phyloP scores from a whole-genome alignment of 73 alveolate genomes.

The Breviolum minutum region DNA sequence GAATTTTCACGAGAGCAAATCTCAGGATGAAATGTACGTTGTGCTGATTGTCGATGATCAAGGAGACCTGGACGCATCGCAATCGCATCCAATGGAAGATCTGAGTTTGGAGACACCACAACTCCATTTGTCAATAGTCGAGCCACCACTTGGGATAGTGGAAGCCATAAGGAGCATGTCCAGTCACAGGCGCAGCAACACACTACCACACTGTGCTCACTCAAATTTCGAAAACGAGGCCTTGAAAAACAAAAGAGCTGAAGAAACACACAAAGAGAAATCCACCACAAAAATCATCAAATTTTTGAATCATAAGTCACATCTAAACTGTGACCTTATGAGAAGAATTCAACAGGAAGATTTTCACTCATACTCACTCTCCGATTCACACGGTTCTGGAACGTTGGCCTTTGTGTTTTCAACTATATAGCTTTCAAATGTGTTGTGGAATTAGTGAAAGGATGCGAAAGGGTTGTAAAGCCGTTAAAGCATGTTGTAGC shows the following conservation, averaged over 20 bases:
- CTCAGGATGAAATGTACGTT: too few species aligned
- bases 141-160: slow-evolving; percentile 52
- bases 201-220: slow-evolving; percentile 13
- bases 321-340: too few species aligned
- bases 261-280: neutral
- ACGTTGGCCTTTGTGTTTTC: neutral
- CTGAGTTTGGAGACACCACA: neutral
- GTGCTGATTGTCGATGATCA: too few species aligned
- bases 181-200: slow-evolving; percentile 9
- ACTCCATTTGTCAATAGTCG: slow-evolving; percentile 15
- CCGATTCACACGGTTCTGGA: too few species aligned
- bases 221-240: slow-evolving; percentile 18
- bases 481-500: too few species aligned
- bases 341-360: too few species aligned
- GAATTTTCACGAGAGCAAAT: neutral
- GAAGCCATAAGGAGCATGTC: slow-evolving; percentile 55
- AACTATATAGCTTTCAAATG: neutral
- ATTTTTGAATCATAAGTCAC: too few species aligned
- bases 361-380: too few species aligned
- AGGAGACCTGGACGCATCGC: neutral
- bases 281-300: neutral
- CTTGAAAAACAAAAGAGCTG: neutral
- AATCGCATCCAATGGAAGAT: neutral
- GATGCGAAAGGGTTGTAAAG: too few species aligned
- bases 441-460: too few species aligned